Percentiles rank a stretch among this genome's conserved stretches.
Conservation (phyloP, 352 stramenopile species). For the Globisporangium rhizosaccharum region DNA sequence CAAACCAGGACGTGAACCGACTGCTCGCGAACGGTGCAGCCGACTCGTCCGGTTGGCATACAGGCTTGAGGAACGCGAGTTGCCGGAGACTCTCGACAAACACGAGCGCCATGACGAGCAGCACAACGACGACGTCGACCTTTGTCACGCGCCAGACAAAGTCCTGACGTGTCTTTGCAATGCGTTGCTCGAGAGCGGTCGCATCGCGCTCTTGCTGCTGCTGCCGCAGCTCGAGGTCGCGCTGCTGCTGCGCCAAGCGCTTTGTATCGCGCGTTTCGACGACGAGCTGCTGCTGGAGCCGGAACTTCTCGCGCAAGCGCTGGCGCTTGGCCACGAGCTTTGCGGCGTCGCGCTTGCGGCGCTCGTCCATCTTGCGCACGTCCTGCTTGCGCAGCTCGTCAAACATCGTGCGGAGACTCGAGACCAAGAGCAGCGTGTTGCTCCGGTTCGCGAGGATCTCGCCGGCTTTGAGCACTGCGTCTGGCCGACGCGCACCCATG, state of each 20-base stretch:
- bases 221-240: constrained; percentile 37
- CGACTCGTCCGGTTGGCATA: constrained; percentile 32
- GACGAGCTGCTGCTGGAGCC: constrained; percentile 57
- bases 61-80: constrained; percentile 50
- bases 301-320: constrained; percentile 59
- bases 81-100: constrained; percentile 72
- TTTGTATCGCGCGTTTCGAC: constrained; percentile 58
- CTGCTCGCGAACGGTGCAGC: constrained; percentile 6
- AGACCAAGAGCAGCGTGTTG: constrained; percentile 76
- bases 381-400: constrained; percentile 68
- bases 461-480: constrained; percentile 67
- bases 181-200: constrained; percentile 29
- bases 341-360: constrained; percentile 42
- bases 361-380: constrained; percentile 74
- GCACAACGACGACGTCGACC: constrained; percentile 60
- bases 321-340: constrained; percentile 60
- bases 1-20: constrained; percentile 45
- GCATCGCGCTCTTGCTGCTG: constrained; percentile 24
- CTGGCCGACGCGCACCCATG: constrained; percentile 53
- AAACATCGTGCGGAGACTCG: constrained; percentile 58
- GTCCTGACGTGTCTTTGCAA: constrained; percentile 22
- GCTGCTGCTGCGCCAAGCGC: constrained; percentile 39
- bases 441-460: constrained; percentile 74
- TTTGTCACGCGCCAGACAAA: constrained; percentile 71
- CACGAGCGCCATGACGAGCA: constrained; percentile 68